These are phyloP conservation scores for Fonsecaea nubica DNA, from an alignment of 2,329 filamentous ascomycete species.

Conservation along the genomic window DNA sequence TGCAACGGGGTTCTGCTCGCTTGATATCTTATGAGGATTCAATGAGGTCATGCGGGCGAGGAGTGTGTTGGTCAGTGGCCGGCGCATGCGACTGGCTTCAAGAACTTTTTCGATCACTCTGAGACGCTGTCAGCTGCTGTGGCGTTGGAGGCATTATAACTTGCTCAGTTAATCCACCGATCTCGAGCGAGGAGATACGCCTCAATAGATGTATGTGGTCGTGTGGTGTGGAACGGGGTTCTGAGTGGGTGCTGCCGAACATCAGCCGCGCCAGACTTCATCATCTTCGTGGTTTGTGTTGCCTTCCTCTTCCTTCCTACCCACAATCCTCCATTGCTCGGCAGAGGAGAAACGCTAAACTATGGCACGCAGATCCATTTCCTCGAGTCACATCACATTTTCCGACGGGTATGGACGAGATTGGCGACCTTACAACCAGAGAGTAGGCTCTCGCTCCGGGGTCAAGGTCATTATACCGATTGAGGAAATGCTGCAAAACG, in stretches of 20 bases:
- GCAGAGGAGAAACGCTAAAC: too few relatives aligned
- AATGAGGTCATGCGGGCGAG: conserved; percentile 46
- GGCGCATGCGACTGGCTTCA: too few relatives aligned
- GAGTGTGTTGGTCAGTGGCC: not conserved
- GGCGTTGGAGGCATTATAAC: too few relatives aligned
- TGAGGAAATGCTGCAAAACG: conserved; percentile 10
- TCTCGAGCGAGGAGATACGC: not conserved
- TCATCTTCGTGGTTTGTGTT: not conserved
- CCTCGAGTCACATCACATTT: too few relatives aligned
- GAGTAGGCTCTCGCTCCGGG: not conserved
- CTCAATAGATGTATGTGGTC: not conserved
- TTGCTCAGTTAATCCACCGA: not conserved
- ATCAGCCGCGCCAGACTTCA: not conserved
- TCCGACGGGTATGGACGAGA: too few relatives aligned
- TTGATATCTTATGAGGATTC: conserved; percentile 48
- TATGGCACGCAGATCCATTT: too few relatives aligned
- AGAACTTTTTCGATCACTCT: too few relatives aligned
- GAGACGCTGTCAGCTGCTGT: not conserved
- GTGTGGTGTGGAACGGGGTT: not conserved
- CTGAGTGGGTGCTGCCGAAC: not conserved
- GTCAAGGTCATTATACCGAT: not conserved
- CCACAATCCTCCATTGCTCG: not conserved
- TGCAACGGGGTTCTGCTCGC: conserved; percentile 26
- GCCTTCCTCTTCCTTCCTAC: not conserved
- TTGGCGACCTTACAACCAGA: not conserved